phyloP scores from a whole-genome alignment of 2,329 filamentous ascomycete species.

The Hypoxylon sp. region DNA sequence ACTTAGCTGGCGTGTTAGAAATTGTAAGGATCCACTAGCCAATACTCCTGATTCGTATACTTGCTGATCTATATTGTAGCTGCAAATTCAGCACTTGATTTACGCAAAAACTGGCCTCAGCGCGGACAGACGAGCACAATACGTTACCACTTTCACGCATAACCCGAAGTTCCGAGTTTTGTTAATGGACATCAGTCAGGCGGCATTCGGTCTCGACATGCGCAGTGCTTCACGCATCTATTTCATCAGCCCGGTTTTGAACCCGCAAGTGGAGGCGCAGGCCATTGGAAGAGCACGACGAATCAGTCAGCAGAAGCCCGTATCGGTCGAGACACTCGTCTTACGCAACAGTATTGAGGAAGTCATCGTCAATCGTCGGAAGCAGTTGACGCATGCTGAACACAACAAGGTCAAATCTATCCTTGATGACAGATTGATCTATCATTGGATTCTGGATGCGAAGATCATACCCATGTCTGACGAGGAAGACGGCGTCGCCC shows the following conservation, averaged over 20 bases:
- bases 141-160: slow-evolving; percentile 83
- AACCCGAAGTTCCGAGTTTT: slow-evolving; percentile 78
- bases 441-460: slow-evolving; percentile 71
- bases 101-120: slow-evolving; percentile 74
- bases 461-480: slow-evolving; percentile 58
- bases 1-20: slow-evolving; percentile 86
- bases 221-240: slow-evolving; percentile 86
- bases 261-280: slow-evolving; percentile 88
- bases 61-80: slow-evolving; percentile 53
- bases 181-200: slow-evolving; percentile 91
- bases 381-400: slow-evolving; percentile 80
- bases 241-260: slow-evolving; percentile 90
- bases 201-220: slow-evolving; percentile 89
- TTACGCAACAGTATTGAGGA: slow-evolving; percentile 87
- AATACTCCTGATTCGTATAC: background rate
- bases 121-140: slow-evolving; percentile 75
- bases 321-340: slow-evolving; percentile 89
- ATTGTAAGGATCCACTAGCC: slow-evolving; percentile 62
- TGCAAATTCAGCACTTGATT: slow-evolving; percentile 73
- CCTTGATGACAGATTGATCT: slow-evolving; percentile 70
- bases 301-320: slow-evolving; percentile 84
- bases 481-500: slow-evolving; percentile 57
- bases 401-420: slow-evolving; percentile 69
- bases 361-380: slow-evolving; percentile 80
- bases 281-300: slow-evolving; percentile 91